Percentiles rank a stretch among this genome's conserved stretches.
Evolutionary conservation across 2,329 filamentous ascomycete species (phyloP).

Genomic region (Neofusicoccum sp.): DNA sequence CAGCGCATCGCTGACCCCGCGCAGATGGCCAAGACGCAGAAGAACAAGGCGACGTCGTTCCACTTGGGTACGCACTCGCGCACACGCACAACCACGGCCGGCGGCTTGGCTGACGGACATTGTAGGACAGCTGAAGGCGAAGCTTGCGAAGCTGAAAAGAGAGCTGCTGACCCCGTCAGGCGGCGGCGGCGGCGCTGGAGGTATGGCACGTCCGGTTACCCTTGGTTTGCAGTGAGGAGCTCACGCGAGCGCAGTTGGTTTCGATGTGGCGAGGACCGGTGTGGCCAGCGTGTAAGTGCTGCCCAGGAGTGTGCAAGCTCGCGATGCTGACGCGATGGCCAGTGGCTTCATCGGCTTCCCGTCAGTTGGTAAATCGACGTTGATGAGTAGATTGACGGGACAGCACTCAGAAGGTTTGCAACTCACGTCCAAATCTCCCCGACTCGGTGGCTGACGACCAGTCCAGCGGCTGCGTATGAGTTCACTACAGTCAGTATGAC

Average conservation of each 20-base stretch:
- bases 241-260: slow-evolving; percentile 59
- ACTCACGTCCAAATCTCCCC: slow-evolving; percentile 19
- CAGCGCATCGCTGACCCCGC: slow-evolving; percentile 19
- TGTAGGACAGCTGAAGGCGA: slow-evolving; percentile 84
- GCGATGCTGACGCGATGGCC: slow-evolving; percentile 19
- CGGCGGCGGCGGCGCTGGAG: slow-evolving; percentile 79
- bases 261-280: slow-evolving; percentile 96
- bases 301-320: not conserved
- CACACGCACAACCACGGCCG: not conserved
- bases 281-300: slow-evolving; percentile 76
- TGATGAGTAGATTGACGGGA: slow-evolving; percentile 92
- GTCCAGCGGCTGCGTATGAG: slow-evolving; percentile 81
- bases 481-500: slow-evolving; percentile 69
- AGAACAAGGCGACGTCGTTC: slow-evolving; percentile 93
- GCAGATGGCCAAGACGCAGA: slow-evolving; percentile 93
- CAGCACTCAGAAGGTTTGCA: slow-evolving; percentile 78
- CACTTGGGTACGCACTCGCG: slow-evolving; percentile 65
- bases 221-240: slow-evolving; percentile 2
- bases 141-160: slow-evolving; percentile 95
- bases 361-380: slow-evolving; percentile 95
- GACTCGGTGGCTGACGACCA: slow-evolving; percentile 17
- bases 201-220: slow-evolving; percentile 33
- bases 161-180: slow-evolving; percentile 84
- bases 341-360: slow-evolving; percentile 94
- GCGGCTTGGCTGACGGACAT: slow-evolving; percentile 26